Evolutionary conservation across 495 filamentous ascomycete species (phyloP), one percentile per base, ranked within the genome.

Genomic region (Margaritispora aquatica): DNA sequence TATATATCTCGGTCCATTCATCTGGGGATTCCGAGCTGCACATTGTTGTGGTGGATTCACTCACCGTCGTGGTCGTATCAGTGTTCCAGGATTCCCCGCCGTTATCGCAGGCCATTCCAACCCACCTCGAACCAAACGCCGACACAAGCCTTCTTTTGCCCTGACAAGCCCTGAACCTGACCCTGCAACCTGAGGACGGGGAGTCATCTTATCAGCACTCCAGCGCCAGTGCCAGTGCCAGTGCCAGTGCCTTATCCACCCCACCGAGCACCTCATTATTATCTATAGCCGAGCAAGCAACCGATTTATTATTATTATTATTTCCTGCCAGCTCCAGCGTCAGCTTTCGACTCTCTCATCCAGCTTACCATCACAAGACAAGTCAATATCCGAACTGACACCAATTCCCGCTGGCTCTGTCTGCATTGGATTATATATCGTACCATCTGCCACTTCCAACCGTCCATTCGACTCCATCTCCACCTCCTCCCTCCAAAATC

Each of bases 171-270:
- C n/a, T n/a, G n/a, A n/a, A n/a, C n/a, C n/a, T n/a, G n/a, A n/a
- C n/a, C n/a, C n/a, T n/a, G n/a, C n/a, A n/a, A n/a, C n/a, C n/a
- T n/a, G n/a, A n/a, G n/a, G n/a, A n/a, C n/a, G n/a, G n/a, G n/a
- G 51, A 29, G 51, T 57, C 54, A 57, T 41, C 54, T 49, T 57
- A 57, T 57, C 54, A 46, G 44, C 20, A 49, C 21, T 17, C 31
- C 22, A 2, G 13, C 29, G 7, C 29, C 29, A 7, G 7, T 15
- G 15, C 29, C 29, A 34, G 5, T 15, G 15, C 29, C 29, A 34
- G 5, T 34, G 15, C 29, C 29, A 34, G 7, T 15, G 15, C 29
- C 29, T 7, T 15, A 34, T 55, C 26, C 52, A 34, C 24, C 52
- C 7, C 44, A 48, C 44, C 21, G n/a, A n/a, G n/a, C n/a, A n/a